Conservation (phyloP, 2,329 filamentous ascomycete genomes). For the Sporothrix brunneoviolacea region DNA sequence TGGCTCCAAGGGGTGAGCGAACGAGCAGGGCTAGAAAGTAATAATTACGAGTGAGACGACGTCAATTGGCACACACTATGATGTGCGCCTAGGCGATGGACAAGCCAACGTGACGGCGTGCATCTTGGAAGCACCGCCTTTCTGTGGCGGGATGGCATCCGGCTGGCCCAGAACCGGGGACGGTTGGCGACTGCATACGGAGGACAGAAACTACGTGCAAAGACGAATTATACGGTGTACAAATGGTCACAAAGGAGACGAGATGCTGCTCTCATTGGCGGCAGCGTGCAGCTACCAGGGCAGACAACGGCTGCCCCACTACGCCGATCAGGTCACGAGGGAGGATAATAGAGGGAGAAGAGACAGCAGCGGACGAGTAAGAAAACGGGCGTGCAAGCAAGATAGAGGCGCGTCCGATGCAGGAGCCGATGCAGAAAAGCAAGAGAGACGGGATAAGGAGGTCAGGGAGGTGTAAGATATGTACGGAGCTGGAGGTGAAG, state of each 20-base stretch:
- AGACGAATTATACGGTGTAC: background rate
- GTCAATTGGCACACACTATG: too few relatives aligned
- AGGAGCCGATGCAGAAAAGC: constrained; percentile 7
- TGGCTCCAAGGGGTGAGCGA: too few relatives aligned
- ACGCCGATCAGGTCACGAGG: constrained; percentile 3
- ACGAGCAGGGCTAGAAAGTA: too few relatives aligned
- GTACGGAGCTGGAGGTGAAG: background rate
- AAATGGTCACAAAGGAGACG: background rate
- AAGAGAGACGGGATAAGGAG: background rate
- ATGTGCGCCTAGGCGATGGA: too few relatives aligned
- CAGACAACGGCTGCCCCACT: background rate
- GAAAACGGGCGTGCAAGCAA: background rate
- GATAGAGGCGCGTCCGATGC: constrained; percentile 11
- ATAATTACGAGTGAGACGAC: too few relatives aligned
- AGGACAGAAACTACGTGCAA: background rate
- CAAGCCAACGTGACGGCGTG: too few relatives aligned
- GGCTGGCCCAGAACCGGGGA: too few relatives aligned
- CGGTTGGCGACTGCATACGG: too few relatives aligned
- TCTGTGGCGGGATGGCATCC: too few relatives aligned
- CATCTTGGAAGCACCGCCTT: too few relatives aligned
- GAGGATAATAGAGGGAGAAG: background rate
- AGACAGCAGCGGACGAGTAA: background rate
- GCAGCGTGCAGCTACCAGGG: background rate
- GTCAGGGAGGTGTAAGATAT: too few relatives aligned
- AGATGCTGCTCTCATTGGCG: background rate